Base-by-base conservation (phyloP, 2,329 filamentous ascomycete species). In the Claviceps pusilla region DNA sequence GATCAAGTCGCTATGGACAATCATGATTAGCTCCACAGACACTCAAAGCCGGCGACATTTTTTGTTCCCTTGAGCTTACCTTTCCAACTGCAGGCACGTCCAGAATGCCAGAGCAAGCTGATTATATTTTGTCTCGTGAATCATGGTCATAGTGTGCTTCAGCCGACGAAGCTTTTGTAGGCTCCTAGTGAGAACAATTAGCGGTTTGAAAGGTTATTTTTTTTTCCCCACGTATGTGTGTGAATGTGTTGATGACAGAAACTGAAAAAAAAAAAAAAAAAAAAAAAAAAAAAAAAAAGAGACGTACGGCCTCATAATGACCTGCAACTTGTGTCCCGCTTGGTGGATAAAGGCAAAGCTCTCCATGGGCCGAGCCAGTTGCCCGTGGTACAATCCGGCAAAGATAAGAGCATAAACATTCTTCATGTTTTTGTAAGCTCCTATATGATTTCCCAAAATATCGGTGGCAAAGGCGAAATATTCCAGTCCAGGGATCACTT, bases 61-160 rank as follows among this genome's bases (percentile, higher is more conserved):
- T 12, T 33, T 33, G 28, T 33, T 16, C 7, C 3, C 33, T 48
- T 37, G 35, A n/a, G 35, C 68, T 60, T 68, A 88, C 85, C 84
- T 95, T 69, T 97, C 91, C 11, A 97, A 76, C 64, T 97, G 91
- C 58, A 96, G 73, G 65, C 88, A 95, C 7, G 90, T 93, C 91
- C 91, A 97, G 63, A 90, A 96, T 0, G 88, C 85, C 61, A 94
- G 77, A 14, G 85, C 74, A 41, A 85, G 74, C 55, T 84, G 75
- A 63, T 89, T 87, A 61, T 69, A 67, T 60, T 68, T 69, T 55
- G 65, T 68, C 43, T 72, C 74, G 43, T 68, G 69, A 35, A 75
- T 68, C 60, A 73, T 61, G 55, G 67, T 59, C 47, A 61, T 61
- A 39, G 68, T 61, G 1, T 62, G 61, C 56, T 72, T 71, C 52